phyloP scores from a whole-genome alignment of 495 filamentous ascomycete species.

The Podospora bellae-mahoneyi region DNA sequence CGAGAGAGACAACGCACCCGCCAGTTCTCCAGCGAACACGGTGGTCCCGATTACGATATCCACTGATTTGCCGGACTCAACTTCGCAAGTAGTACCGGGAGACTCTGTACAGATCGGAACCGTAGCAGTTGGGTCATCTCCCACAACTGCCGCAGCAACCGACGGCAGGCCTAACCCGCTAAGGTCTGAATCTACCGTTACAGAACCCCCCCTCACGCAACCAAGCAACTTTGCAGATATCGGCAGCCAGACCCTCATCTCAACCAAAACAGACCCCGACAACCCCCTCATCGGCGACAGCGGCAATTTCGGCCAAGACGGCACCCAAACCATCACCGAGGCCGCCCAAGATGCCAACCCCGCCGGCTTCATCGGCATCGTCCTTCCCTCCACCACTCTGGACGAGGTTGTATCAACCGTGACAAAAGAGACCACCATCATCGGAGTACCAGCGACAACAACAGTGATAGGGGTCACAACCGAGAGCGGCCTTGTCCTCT shows the following conservation, averaged over 20 bases:
- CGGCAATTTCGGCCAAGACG: neutral
- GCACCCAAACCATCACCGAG: neutral
- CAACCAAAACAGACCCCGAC: neutral
- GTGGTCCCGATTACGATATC: neutral
- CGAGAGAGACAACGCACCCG: neutral
- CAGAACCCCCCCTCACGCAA: neutral
- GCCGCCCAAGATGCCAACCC: neutral
- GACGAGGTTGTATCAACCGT: slow-evolving; percentile 5
- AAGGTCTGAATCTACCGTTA: neutral
- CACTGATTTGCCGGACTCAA: neutral
- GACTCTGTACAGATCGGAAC: too few species aligned
- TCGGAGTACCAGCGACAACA: slow-evolving; percentile 3
- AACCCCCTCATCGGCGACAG: neutral
- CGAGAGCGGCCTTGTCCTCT: neutral
- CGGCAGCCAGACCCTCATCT: neutral
- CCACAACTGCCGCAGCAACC: neutral
- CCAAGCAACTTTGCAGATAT: neutral
- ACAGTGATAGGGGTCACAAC: neutral
- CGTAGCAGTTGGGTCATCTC: too few species aligned
- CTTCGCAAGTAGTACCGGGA: neutral
- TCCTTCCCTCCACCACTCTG: slow-evolving; percentile 1
- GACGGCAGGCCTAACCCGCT: neutral
- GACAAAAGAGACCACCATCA: slow-evolving; percentile 12
- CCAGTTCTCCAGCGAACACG: neutral
- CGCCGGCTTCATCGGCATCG: neutral